phyloP scores from a whole-genome alignment of 768 basidiomycete genomes.

The Clavulina sp. region DNA sequence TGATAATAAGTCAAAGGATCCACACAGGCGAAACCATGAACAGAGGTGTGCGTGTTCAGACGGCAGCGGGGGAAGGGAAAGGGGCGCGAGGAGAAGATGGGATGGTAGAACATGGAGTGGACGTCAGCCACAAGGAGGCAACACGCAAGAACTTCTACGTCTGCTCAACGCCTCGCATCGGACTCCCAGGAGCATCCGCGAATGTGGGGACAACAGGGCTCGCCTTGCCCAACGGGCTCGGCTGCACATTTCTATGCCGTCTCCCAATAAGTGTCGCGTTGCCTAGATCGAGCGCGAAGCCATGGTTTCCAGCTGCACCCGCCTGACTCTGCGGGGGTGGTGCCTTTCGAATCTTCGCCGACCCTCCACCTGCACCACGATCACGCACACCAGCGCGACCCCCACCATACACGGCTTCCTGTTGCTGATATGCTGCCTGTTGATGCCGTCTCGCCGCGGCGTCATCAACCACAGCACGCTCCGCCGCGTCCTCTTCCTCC shows the following conservation, averaged over 20 bases:
- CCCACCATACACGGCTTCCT: slow-evolving; percentile 21
- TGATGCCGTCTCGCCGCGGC: neutral
- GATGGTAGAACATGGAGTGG: no score
- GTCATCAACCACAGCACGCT: slow-evolving; percentile 23
- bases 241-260: slow-evolving; percentile 4
- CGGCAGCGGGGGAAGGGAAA: no score
- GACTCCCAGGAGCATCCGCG: no score
- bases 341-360: slow-evolving; percentile 12
- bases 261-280: slow-evolving; percentile 68
- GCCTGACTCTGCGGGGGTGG: neutral
- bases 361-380: slow-evolving; percentile 22
- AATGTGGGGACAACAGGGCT: neutral
- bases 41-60: no score
- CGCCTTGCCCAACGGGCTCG: neutral
- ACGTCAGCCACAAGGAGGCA: no score
- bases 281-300: slow-evolving; percentile 76
- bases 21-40: no score
- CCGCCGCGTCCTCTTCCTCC: slow-evolving; percentile 34
- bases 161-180: no score
- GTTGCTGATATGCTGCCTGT: neutral
- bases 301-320: slow-evolving; percentile 5
- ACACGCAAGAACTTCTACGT: no score
- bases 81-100: no score
- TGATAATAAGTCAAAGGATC: no score
- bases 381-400: slow-evolving; percentile 61